Base-by-base conservation (phyloP, 768 basidiomycete species). In the Wakefieldia striispora region DNA sequence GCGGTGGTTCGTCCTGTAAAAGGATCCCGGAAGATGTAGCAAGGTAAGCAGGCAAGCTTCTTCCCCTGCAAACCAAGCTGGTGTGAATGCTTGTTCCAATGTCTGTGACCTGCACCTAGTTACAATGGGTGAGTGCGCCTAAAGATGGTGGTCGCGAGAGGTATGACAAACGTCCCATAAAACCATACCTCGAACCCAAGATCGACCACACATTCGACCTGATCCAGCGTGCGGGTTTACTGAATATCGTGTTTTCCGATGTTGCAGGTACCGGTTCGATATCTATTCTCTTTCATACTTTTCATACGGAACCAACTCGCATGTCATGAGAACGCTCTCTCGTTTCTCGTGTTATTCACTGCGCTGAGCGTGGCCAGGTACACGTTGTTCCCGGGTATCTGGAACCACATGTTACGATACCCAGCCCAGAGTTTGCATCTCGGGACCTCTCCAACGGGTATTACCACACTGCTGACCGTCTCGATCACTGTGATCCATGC, bases 361-460 rank as follows among this genome's bases (percentile, higher is more conserved):
- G 58, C 54, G 6, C 62, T 80, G 23, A 76, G 76, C 26, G 47
- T 72, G 6, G 68, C 72, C 4, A 78, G 84, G 45, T 86, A 85
- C 62, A 66, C 68, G 41, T 51, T 77, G 27, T 81, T 78, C 52
- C 82, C 81, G 1, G 72, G 73, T 31, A 71, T 79, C 42, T 79
- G 77, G 75, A 35, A 17, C 17, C 60, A 65, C n/a, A 77, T 83
- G 69, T 49, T 81, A 23, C 68, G 60, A 17, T 74, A 82, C 56
- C 78, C 81, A 5, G 66, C 67, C 4, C 76, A 80, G 47, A 76
- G 77, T 52, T 70, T 82, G 31, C 82, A 70, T 55, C 66, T 78
- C 3, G 72, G 73, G 27, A 69, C 67, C 7, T 74, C 70, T 53
- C 81, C 83, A 0, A 87, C 85, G 83, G 84, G 76, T 13, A 74